A percentile compares a stretch with the other conserved stretches of the same genome.
phyloP scores from a whole-genome alignment of 768 basidiomycete species.

The Boletus coccyginus region DNA sequence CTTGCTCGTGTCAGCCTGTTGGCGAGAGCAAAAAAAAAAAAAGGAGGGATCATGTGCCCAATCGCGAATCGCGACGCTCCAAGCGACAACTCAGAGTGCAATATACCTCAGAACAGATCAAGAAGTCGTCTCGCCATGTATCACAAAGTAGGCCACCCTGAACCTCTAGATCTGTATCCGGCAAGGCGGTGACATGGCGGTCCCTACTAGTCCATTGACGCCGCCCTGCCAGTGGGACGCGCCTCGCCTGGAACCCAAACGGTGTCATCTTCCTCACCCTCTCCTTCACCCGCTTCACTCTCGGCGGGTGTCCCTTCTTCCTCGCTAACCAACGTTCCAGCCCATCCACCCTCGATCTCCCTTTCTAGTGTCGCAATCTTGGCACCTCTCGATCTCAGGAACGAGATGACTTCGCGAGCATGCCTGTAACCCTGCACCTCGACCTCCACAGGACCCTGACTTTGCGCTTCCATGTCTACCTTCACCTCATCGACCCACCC shows the following conservation, averaged over 20 bases:
- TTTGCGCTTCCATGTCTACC: constrained; percentile 16
- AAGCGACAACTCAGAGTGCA: neutral
- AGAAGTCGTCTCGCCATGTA: constrained; percentile 3
- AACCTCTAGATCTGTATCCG: neutral
- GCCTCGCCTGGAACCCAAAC: constrained; percentile 30
- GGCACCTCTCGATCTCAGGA: constrained; percentile 69
- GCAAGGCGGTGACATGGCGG: constrained; percentile 7
- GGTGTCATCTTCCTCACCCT: constrained; percentile 31
- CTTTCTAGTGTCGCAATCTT: constrained; percentile 53
- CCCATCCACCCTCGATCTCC: constrained; percentile 67
- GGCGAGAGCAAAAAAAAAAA: constrained; percentile 1
- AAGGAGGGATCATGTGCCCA: neutral
- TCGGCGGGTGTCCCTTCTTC: constrained; percentile 26
- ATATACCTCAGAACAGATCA: constrained; percentile 20
- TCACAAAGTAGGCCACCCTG: constrained; percentile 19
- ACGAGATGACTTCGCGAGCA: constrained; percentile 70
- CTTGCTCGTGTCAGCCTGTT: constrained; percentile 2
- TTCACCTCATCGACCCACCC: constrained; percentile 38
- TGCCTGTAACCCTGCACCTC: constrained; percentile 52
- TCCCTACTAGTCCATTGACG: constrained; percentile 15
- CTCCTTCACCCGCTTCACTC: constrained; percentile 22
- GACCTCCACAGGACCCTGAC: constrained; percentile 25
- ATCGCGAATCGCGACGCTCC: constrained; percentile 13
- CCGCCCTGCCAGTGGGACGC: constrained; percentile 3
- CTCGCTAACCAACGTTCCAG: constrained; percentile 57